Evolutionary conservation across 768 basidiomycete species (phyloP), one percentile per base, ranked within the genome.

Genomic region (Amyloporia xantha): DNA sequence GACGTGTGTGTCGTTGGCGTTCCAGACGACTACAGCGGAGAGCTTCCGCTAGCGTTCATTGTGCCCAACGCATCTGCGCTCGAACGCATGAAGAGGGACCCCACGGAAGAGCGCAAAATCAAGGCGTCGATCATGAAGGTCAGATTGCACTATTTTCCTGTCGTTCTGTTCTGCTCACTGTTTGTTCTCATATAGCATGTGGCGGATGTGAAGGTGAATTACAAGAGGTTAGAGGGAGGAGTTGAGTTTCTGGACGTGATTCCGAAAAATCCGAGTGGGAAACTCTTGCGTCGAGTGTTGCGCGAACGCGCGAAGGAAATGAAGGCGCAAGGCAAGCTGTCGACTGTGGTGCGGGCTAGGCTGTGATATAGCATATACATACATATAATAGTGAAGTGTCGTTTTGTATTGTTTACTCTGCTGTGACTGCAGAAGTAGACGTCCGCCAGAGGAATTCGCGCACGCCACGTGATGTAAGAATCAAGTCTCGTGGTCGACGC

Each of bases 11-110:
- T 87, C 2, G 77, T 87, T 13, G 77, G 81, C 1, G 58, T 82
- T 25, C 77, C 77, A 6, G 80, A 88, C 57, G 84, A 85, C 6
- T 86, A 77, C 51, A 80, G 77, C 51, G 86, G 86, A 12, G 86
- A 88, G 59, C 66, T 84, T 5, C 86, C 86, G 0, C 59, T 86
- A 57, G 86, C 84, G 3, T 87, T 79, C 55, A 73, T 86, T 2
- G 80, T 78, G 1, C 69, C 84, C 2, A 66, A 66, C 38, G 56
- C 62, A 5, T 68, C 69, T 13, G 66, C 71, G 2, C 67, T 70
- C 10, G 60, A 61, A 27, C 68, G 73, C 40, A 57, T 65, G n/a
- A 65, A 68, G 26, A 48, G 46, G 23, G 60, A 70, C 27, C 54
- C 65, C 4, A 52, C 47, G 12, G 75, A 66, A 21, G 68, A 56